Evolutionary conservation across 257 asterid species (phyloP), one percentile per base, ranked within the genome.

Genomic region (Nicotiana knightiana): DNA sequence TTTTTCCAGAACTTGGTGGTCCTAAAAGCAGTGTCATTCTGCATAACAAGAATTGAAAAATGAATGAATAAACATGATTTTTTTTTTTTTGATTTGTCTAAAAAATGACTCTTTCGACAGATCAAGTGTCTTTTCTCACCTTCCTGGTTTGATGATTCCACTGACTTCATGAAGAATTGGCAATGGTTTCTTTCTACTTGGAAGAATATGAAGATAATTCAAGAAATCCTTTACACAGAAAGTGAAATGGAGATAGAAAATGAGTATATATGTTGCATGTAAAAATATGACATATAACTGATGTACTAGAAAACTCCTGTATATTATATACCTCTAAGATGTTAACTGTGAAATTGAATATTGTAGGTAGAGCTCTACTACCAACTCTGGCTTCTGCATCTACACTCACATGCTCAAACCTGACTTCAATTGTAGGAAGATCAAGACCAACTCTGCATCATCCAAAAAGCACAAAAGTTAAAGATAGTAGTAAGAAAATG

Each of bases 1-100:
- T 96, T 86, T 96, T 96, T 13, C 99, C 98, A 2, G 98, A 93
- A 84, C 92, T 88, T 51, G 99, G 99, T 4, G 99, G 99, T 65
- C 98, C 99, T 73, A 95, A 78, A 79, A 95, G 98, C 81, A 95
- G 86, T 0, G 94, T 87, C 95, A 92, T 87, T 86, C 98, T 94
- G 86, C 87, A 80, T 76, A 84, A 79, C 57, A 62, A 88, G 80
- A 77, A 67, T 21, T 37, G 81, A 61, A 43, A 21, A 48, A 65
- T 37, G 35, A 70, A 28, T 18, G 64, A 68, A 57, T 54, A 18
- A 30, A 59, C 46, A 46, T 15, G 67, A 81, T 10, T 43, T 16
- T 61, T 26, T 35, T 55, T 10, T 37, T 26, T 58, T 32, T 46
- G 68, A 61, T 13, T 7, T 4, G 54, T 70, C 32, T 28, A 57